Conservation (phyloP, 345 rosid genomes). For the Limnanthes douglasii region DNA sequence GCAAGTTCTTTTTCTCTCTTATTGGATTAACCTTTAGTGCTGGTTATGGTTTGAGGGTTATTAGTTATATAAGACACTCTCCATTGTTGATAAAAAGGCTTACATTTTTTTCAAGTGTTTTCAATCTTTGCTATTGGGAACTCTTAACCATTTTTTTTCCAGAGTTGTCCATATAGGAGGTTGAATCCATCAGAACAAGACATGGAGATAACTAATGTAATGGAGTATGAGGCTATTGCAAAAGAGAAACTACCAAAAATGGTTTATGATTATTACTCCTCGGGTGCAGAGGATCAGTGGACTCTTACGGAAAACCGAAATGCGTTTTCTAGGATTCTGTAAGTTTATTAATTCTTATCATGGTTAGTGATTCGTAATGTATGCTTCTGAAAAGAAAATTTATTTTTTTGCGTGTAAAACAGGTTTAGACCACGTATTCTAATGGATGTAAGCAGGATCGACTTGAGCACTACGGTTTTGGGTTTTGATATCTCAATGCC, state of each 20-base stretch:
- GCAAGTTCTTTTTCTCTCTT: no score
- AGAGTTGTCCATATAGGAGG: no score
- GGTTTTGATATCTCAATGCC: constrained; percentile 94
- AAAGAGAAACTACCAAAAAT: constrained; percentile 84
- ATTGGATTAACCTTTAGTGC: no score
- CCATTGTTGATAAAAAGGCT: no score
- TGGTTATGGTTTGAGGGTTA: no score
- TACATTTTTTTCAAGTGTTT: no score
- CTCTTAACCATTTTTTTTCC: no score
- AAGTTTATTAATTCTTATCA: constrained; percentile 9
- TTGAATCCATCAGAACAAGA: no score
- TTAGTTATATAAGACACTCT: no score
- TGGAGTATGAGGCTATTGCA: constrained; percentile 78
- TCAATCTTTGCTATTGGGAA: no score
- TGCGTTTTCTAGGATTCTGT: constrained; percentile 87
- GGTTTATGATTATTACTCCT: constrained; percentile 85
- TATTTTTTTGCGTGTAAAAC: constrained; percentile 4
- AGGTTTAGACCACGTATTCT: constrained; percentile 93
- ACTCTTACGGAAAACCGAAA: constrained; percentile 68
- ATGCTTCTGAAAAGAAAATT: background rate
- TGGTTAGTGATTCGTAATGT: background rate
- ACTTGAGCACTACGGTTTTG: constrained; percentile 52
- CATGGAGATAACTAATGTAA: constrained; percentile 88
- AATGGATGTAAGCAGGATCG: constrained; percentile 77
- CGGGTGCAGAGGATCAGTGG: constrained; percentile 98